A percentile compares a stretch with the other conserved stretches of the same genome.
Conservation (phyloP, 495 filamentous ascomycete genomes). For the Collariella sp. region DNA sequence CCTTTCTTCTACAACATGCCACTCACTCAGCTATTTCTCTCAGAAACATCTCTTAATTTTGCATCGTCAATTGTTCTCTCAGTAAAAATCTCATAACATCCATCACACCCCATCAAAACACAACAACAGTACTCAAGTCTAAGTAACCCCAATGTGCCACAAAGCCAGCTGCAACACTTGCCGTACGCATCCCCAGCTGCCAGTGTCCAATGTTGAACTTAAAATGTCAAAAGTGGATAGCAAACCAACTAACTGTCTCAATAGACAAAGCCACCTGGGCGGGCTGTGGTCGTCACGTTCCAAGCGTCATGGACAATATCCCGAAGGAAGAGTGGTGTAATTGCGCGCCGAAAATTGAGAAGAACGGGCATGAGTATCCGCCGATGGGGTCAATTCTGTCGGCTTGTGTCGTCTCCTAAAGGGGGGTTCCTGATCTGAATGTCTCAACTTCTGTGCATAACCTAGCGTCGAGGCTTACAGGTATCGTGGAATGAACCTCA, state of each 20-base stretch:
- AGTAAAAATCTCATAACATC: no score
- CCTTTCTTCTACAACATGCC: neutral
- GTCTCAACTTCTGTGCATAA: neutral
- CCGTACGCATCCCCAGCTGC: constrained; percentile 1
- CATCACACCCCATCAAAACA: no score
- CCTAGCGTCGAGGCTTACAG: no score
- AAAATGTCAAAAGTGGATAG: neutral
- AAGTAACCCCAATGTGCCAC: constrained; percentile 10
- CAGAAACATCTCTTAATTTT: no score
- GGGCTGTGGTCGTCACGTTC: constrained; percentile 63
- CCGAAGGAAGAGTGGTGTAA: constrained; percentile 53
- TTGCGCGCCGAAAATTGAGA: constrained; percentile 53
- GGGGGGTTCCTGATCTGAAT: neutral
- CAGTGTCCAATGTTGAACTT: neutral
- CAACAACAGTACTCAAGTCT: no score
- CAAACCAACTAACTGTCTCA: neutral
- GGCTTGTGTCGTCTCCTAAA: constrained; percentile 3
- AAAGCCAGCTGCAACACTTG: constrained; percentile 9
- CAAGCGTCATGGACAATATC: constrained; percentile 55
- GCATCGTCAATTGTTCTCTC: no score
- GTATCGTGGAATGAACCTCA: no score
- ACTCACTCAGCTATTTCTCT: neutral
- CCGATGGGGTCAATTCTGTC: constrained; percentile 33
- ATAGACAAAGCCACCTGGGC: constrained; percentile 62
- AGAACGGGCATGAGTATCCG: constrained; percentile 53